Base-by-base conservation (phyloP, 257 asterid species). In the Rubia yunnanensis region DNA sequence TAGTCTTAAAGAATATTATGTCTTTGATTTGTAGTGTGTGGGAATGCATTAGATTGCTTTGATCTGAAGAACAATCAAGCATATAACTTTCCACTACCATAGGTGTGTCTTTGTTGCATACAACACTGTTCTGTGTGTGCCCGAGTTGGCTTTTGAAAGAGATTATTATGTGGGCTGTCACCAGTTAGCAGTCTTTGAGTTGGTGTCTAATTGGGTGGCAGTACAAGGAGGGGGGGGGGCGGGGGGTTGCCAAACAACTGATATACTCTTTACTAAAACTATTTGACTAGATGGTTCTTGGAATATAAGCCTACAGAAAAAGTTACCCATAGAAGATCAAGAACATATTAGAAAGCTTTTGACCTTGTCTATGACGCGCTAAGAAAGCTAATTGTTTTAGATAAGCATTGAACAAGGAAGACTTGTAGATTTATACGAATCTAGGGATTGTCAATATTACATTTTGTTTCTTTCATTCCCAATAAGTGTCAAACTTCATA, bases 11-110 rank as follows among this genome's bases (percentile, higher is more conserved):
- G 18, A 5, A 61, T 60, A 28, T 22, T 7, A 1, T 24, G 15
- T 28, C 66, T 73, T 67, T 66, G 10, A 65, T 57, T 69, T n/a
- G 24, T 69, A 22, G 26, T 28, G 31, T 54, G 9, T 26, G 30
- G 63, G 14, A 31, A 58, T 60, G 59, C 3, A 11, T 50, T 66
- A 20, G 22, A 35, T 34, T 54, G n/a, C 18, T 5, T 67, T 36
- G 58, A 68, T 44, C 38, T 17, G 27, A 26, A 41, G 56, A 10
- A 24, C 10, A 17, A 15, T 44, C 56, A 7, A 63, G 38, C 24
- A 41, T 22, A 46, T 41, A 44, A 18, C 68, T 27, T 6, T 64
- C 10, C 20, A 41, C 46, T 4, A 23, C 56, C 30, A 55, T 60
- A 56, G 36, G 35, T 55, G 64, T 55, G 15, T 39, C 39, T 10